phyloP scores from a whole-genome alignment of 2,329 filamentous ascomycete species.

The Ceratocystis diversiconidia region DNA sequence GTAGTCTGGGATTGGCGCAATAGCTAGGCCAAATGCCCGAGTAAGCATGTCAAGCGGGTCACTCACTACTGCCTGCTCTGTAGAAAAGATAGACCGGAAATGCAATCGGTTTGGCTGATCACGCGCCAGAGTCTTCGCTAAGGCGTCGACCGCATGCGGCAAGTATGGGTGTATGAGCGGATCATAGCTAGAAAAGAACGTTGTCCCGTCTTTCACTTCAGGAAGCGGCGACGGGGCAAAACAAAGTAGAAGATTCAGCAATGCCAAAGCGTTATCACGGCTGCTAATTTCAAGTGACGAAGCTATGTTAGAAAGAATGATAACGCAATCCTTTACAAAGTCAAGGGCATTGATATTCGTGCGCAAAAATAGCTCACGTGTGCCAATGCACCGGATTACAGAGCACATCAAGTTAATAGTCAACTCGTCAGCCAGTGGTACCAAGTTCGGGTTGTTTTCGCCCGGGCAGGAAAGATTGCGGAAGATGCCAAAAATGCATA shows the following conservation, averaged over 20 bases:
- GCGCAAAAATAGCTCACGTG: constrained; percentile 71
- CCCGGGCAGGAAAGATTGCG: constrained; percentile 81
- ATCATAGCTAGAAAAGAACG: constrained; percentile 65
- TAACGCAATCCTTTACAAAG: constrained; percentile 91
- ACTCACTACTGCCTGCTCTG: constrained; percentile 45
- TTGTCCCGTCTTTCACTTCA: constrained; percentile 38
- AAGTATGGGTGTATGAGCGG: constrained; percentile 74
- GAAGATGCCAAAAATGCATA: constrained; percentile 83
- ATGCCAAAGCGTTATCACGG: constrained; percentile 71
- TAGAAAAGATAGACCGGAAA: constrained; percentile 68
- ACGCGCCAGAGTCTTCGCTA: constrained; percentile 81
- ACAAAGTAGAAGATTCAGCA: constrained; percentile 77
- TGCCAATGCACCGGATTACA: constrained; percentile 75
- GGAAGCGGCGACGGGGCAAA: constrained; percentile 74
- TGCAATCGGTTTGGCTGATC: constrained; percentile 84
- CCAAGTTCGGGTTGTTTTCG: constrained; percentile 49
- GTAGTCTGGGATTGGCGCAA: constrained; percentile 68
- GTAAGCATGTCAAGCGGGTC: constrained; percentile 70
- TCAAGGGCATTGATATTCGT: constrained; percentile 76
- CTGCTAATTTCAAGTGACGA: constrained; percentile 67
- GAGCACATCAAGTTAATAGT: constrained; percentile 75
- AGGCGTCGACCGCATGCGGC: constrained; percentile 73
- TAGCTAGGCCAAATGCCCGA: constrained; percentile 70
- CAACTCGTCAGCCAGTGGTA: constrained; percentile 55
- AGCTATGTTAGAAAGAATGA: constrained; percentile 78